A percentile compares a stretch with the other conserved stretches of the same genome.
phyloP scores from a whole-genome alignment of 1,139 yeast genomes.

The Tardiomyces blankii region DNA sequence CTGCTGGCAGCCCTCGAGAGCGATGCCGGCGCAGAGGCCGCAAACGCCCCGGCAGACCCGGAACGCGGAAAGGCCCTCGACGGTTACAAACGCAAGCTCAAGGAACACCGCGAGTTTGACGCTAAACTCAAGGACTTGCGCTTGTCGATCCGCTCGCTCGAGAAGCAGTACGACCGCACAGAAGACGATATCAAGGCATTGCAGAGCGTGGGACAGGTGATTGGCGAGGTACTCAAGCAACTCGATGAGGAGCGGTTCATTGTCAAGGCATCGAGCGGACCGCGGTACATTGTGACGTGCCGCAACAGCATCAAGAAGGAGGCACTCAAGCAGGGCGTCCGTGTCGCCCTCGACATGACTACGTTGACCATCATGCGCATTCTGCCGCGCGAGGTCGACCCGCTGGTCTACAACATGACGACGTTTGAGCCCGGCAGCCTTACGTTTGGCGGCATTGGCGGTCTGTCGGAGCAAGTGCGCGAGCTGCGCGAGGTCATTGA shows the following conservation, averaged over 20 bases:
- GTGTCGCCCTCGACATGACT: slow-evolving; percentile 97
- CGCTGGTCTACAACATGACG: slow-evolving; percentile 96
- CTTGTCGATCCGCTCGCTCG: slow-evolving; percentile 72
- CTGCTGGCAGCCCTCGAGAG: slow-evolving; percentile 21
- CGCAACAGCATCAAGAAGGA: slow-evolving; percentile 85
- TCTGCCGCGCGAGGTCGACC: slow-evolving; percentile 96
- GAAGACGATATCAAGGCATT: slow-evolving; percentile 95
- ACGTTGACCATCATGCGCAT: slow-evolving; percentile 96
- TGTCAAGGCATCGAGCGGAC: slow-evolving; percentile 96
- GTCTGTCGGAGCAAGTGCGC: slow-evolving; percentile 88
- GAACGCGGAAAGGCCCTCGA: slow-evolving; percentile 74
- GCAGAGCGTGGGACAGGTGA: slow-evolving; percentile 95
- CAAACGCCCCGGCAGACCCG: slow-evolving; percentile 35
- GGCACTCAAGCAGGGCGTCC: slow-evolving; percentile 78
- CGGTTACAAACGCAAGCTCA: slow-evolving; percentile 72
- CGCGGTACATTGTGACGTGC: slow-evolving; percentile 96
- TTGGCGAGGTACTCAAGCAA: slow-evolving; percentile 95
- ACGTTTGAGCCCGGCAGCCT: slow-evolving; percentile 95
- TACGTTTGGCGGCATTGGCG: slow-evolving; percentile 94
- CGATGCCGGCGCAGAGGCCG: slow-evolving; percentile 12
- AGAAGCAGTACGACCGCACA: slow-evolving; percentile 78
- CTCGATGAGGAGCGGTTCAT: slow-evolving; percentile 91
- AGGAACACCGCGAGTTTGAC: slow-evolving; percentile 94
- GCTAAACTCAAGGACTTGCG: slow-evolving; percentile 81
- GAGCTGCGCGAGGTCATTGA: slow-evolving; percentile 97